These are phyloP conservation scores for Oryza australiensis DNA, from an alignment of 176 grass and related monocot species.

Conservation along the genomic window DNA sequence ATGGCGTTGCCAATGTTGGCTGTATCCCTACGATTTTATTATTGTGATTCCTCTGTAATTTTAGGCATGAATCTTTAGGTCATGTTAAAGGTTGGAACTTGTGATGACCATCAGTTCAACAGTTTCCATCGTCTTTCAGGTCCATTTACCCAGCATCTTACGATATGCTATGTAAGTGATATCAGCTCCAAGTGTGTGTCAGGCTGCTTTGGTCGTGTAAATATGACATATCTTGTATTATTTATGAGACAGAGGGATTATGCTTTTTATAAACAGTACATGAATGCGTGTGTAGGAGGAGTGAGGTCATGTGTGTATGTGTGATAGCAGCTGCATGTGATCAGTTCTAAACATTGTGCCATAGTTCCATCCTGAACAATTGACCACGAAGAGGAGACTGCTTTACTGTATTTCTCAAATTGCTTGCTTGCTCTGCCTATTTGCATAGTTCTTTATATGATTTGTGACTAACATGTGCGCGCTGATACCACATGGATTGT, in stretches of 20 bases:
- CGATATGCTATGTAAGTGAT: no score
- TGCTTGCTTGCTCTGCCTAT: not conserved
- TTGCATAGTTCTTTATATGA: constrained; percentile 5
- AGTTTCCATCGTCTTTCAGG: not conserved
- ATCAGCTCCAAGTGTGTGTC: not conserved
- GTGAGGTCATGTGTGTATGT: not conserved
- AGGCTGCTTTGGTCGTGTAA: not conserved
- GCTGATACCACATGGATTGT: not conserved
- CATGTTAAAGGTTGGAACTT: constrained; percentile 1
- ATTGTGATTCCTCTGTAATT: not conserved
- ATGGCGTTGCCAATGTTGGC: not conserved
- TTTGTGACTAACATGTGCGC: constrained; percentile 26
- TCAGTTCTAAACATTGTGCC: constrained; percentile 1
- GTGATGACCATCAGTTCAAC: not conserved
- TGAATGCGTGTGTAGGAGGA: not conserved
- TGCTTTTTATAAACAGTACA: not conserved
- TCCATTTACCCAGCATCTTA: constrained; percentile 6
- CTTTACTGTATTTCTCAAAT: not conserved
- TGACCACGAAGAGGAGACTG: constrained; percentile 7
- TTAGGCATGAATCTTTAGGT: not conserved
- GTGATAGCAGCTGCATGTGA: constrained; percentile 17
- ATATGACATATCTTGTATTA: no score
- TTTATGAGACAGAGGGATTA: no score
- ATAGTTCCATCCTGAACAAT: constrained; percentile 11
- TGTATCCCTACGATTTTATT: not conserved